A percentile compares a stretch with the other conserved stretches of the same genome.
phyloP scores from a whole-genome alignment of 306 rosid species.

The Inga oerstediana region DNA sequence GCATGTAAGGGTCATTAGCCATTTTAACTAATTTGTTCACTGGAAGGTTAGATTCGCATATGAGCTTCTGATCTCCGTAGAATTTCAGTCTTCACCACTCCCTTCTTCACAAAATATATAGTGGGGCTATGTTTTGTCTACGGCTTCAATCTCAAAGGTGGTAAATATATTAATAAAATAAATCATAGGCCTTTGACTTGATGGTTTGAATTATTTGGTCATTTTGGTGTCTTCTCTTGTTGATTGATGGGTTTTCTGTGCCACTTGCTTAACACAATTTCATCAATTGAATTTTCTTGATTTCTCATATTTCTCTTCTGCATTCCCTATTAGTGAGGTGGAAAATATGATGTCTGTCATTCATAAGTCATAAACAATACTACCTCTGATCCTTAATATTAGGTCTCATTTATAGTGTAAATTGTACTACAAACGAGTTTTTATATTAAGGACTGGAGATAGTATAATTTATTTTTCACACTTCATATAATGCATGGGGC shows the following conservation, averaged over 20 bases:
- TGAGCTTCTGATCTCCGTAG: background rate
- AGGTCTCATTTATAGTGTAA: too few species aligned
- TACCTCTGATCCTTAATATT: too few species aligned
- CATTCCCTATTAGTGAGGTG: background rate
- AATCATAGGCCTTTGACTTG: background rate
- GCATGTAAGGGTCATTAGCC: background rate
- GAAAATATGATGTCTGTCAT: background rate
- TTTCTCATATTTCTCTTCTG: background rate
- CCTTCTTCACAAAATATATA: background rate
- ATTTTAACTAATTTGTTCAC: background rate
- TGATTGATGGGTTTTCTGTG: conserved; percentile 4
- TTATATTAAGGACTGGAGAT: too few species aligned
- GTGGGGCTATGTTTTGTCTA: background rate
- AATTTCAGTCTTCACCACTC: background rate
- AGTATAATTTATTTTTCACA: too few species aligned
- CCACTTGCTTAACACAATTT: conserved; percentile 8
- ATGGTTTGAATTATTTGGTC: background rate
- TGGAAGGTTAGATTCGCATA: background rate
- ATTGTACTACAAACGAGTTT: too few species aligned
- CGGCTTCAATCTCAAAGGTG: background rate
- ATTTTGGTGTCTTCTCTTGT: background rate
- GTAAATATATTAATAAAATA: background rate
- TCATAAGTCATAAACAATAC: too few species aligned
- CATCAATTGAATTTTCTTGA: background rate
- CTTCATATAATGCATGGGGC: too few species aligned